These are phyloP conservation scores for Paralagenidium karlingii DNA, from an alignment of 352 stramenopile genomes.

Conservation along the genomic window DNA sequence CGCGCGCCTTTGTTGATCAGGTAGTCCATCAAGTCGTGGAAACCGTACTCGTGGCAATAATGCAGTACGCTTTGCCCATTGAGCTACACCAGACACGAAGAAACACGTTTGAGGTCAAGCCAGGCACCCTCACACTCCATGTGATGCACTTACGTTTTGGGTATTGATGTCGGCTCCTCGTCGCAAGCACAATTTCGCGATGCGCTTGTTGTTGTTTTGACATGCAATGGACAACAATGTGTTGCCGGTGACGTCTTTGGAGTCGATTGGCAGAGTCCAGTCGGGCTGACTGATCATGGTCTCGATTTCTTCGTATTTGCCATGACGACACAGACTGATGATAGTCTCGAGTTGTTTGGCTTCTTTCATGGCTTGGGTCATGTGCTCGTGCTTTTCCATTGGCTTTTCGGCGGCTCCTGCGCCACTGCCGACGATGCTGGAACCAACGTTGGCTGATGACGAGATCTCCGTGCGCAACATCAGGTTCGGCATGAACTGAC, in stretches of 20 bases:
- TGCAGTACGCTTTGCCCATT: constrained; percentile 89
- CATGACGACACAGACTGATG: constrained; percentile 82
- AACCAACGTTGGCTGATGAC: constrained; percentile 10
- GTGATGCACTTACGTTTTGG: constrained; percentile 57
- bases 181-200: constrained; percentile 89
- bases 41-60: constrained; percentile 91
- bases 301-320: constrained; percentile 83
- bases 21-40: constrained; percentile 90
- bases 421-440: background rate
- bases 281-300: constrained; percentile 64
- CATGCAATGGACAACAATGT: constrained; percentile 88
- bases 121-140: too few relatives aligned
- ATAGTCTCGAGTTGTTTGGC: constrained; percentile 82
- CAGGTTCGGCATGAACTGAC: constrained; percentile 50
- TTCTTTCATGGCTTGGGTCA: constrained; percentile 74
- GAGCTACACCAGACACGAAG: constrained; percentile 16
- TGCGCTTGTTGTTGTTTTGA: constrained; percentile 95
- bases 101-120: background rate
- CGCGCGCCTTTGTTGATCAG: constrained; percentile 90
- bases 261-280: constrained; percentile 84
- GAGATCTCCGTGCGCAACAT: constrained; percentile 40
- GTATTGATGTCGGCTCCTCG: constrained; percentile 89
- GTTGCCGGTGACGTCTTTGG: constrained; percentile 87
- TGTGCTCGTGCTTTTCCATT: constrained; percentile 49
- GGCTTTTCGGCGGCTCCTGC: constrained; percentile 2